Evolutionary conservation across 2,329 filamentous ascomycete species (phyloP), one percentile per base, ranked within the genome.

Genomic region (Penicillium sp.): DNA sequence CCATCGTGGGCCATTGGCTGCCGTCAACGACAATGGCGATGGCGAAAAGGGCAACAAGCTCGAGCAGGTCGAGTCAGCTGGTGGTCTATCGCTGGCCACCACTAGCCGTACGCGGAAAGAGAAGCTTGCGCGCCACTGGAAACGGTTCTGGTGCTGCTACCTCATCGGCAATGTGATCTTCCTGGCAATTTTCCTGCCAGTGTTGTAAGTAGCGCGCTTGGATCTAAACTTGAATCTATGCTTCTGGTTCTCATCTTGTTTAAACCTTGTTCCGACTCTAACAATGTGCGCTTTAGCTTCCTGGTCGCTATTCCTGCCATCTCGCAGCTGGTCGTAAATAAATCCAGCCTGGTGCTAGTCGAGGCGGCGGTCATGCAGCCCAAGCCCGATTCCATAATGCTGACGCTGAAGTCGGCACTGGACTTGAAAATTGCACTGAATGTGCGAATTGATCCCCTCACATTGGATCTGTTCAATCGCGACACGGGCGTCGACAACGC

Each of bases 121-220:
- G 39, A 59, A 51, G 18, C 30, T 66, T 1, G 49, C 55, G 17
- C 55, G 55, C 11, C 67, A 70, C 45, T 67, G 58, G 53, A 59
- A 54, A 17, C 58, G 64, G 11, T 68, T 63, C 51, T 68, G 65
- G 65, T 62, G 56, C 32, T 64, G 59, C 38, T 67, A 69, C 46
- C 23, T 58, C 3, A 50, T 70, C 15, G 56, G 49, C 7, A 50
- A 47, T 23, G 43, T 69, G 10, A 60, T 69, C 19, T 62, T 68
- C 25, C 44, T 65, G n/a, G 63, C 63, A 5, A 65, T 69, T 25
- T 56, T 68, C 39, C 47, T 70, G 3, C 67, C 67, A 4, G 51
- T 69, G 26, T 58, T 69, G 67, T 70, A 53, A 54, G 65, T 52
- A 9, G 25, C 6, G 11, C 11, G 21, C 21, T n/a, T n/a, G n/a